Conservation (phyloP, 2,329 filamentous ascomycete species). For the Xylaria multiplex region DNA sequence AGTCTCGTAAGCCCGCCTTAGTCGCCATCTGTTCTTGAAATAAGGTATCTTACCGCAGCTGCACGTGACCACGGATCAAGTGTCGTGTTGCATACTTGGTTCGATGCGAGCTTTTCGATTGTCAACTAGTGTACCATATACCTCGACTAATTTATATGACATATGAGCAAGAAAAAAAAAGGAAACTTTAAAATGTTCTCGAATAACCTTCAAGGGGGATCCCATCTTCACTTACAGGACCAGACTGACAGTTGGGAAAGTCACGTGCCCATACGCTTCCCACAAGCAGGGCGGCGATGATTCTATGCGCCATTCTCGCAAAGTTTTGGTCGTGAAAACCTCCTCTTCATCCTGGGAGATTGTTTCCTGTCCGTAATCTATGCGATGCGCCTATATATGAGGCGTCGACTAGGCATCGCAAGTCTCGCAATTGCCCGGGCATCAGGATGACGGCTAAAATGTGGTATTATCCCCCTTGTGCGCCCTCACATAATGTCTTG, state of each 20-base stretch:
- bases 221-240: slow-evolving; percentile 37
- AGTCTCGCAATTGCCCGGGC: background rate
- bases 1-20: slow-evolving; percentile 35
- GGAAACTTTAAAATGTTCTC: no score
- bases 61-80: slow-evolving; percentile 45
- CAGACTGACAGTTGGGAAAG: slow-evolving; percentile 46
- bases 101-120: slow-evolving; percentile 43
- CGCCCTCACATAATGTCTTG: background rate
- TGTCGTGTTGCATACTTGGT: slow-evolving; percentile 46
- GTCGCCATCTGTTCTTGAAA: background rate
- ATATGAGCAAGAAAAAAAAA: no score
- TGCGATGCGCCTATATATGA: slow-evolving; percentile 13
- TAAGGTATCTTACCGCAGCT: slow-evolving; percentile 41
- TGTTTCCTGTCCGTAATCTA: background rate
- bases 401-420: background rate
- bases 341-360: background rate
- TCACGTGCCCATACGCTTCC: slow-evolving; percentile 40
- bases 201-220: no score
- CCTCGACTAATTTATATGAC: background rate
- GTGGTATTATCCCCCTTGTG: slow-evolving; percentile 1
- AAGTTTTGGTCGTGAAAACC: background rate
- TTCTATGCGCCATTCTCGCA: slow-evolving; percentile 23
- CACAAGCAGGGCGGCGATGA: slow-evolving; percentile 30
- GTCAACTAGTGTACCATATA: background rate
- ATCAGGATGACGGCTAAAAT: slow-evolving; percentile 28